phyloP scores from a whole-genome alignment of 192 early-diverging fungal genomes.

The Neocallimastix lanati region DNA sequence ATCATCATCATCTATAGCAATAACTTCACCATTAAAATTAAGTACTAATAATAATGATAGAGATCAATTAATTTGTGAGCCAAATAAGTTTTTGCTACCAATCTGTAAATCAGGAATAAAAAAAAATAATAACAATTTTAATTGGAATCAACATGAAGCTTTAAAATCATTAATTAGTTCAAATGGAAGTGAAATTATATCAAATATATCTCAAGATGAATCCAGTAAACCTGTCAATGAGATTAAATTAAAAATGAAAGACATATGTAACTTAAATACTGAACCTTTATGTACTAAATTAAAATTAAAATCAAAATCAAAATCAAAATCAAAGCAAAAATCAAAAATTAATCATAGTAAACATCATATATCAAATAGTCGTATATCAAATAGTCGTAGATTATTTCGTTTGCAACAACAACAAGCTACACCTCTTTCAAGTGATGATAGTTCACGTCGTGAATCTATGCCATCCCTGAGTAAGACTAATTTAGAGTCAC shows the following conservation, averaged over 20 bases:
- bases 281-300: neutral
- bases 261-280: neutral
- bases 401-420: neutral
- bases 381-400: neutral
- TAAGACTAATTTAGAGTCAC: neutral
- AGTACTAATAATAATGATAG: too few relatives aligned
- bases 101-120: neutral
- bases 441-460: neutral
- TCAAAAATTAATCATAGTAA: neutral
- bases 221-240: neutral
- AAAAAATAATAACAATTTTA: neutral
- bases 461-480: neutral
- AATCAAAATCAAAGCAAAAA: neutral
- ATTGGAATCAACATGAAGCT: neutral
- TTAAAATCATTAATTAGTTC: neutral
- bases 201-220: neutral
- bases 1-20: too few relatives aligned
- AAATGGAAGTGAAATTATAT: neutral
- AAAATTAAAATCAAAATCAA: neutral
- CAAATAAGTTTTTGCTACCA: neutral
- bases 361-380: neutral
- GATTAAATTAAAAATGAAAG: neutral
- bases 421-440: neutral
- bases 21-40: too few relatives aligned
- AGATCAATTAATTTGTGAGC: neutral